Evolutionary conservation across 129 eudicot genomes (phyloP), one percentile per base, ranked within the genome.

Genomic region (Heracleum sosnowskyi): DNA sequence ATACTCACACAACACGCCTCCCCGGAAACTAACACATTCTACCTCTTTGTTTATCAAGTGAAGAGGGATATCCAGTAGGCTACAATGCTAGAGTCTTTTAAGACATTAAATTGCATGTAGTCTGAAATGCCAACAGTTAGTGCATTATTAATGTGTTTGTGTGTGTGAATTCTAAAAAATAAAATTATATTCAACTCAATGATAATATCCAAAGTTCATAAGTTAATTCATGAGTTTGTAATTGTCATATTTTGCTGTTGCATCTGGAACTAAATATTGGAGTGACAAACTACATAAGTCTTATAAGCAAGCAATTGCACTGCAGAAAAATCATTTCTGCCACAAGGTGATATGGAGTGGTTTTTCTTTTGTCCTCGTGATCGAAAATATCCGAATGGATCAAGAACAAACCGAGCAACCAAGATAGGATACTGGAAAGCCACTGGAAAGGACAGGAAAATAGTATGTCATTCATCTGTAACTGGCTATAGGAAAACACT

Each of bases 381-480:
- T 80, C 85, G 86, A 81, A 92, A 92, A 72, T 92, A 92, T 81
- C 97, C 96, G 34, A 89, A 92, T 47, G 97, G 97, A 26, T 89
- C 97, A 28, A 89, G 97, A 69, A 92, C 95, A 9, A 92, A 92
- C 78, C 83, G 97, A 80, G 97, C 97, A 18, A 92, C 97, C 35
- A 88, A 79, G 73, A 87, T 90, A 4, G 97, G 97, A 39, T 91
- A 91, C 76, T 91, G 97, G 97, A 91, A 91, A 81, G 97, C 97
- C 73, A 92, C 96, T 11, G 97, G 97, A 5, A 92, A 90, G 86
- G 97, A 92, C 84, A 82, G 91, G 63, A 92, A 90, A 79, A 83
- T 92, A 29, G 86, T 81, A 10, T 88, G 92, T 57, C 88, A 87
- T 42, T 85, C 92, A 73, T 84, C 91, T 77, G 79, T 81, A 39